phyloP scores from a whole-genome alignment of 2,329 filamentous ascomycete genomes.

The Beauveria bassiana region DNA sequence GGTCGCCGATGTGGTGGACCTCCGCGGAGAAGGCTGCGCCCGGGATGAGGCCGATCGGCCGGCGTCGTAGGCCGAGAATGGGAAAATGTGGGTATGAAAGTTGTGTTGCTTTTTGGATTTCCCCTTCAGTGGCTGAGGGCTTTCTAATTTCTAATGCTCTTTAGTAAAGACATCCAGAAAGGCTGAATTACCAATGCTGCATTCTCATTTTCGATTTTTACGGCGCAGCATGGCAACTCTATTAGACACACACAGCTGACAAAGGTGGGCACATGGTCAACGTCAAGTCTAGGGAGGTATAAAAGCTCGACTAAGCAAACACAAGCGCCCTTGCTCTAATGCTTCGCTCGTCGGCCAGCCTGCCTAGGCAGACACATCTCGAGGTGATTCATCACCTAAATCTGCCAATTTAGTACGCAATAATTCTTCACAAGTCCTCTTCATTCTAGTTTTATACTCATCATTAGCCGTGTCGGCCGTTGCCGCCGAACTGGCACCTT shows the following conservation, averaged over 20 bases:
- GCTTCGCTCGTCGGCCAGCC: not conserved
- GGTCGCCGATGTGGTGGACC: not conserved
- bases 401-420: not conserved
- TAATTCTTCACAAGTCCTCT: not conserved
- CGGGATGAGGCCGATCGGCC: not conserved
- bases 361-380: not conserved
- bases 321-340: not conserved
- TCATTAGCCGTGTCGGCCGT: not conserved
- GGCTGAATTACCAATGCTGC: too few relatives aligned
- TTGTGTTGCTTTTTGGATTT: not conserved
- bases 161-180: too few relatives aligned
- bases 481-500: not conserved
- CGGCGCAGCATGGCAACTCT: too few relatives aligned
- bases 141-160: not conserved
- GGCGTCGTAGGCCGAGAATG: not conserved
- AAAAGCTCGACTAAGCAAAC: not conserved
- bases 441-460: not conserved
- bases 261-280: too few relatives aligned
- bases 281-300: too few relatives aligned
- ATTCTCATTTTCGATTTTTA: too few relatives aligned
- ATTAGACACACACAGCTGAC: too few relatives aligned
- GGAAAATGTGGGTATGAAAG: not conserved
- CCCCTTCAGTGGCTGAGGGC: too few relatives aligned
- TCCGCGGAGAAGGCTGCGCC: not conserved
- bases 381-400: not conserved